Percentiles rank a stretch among this genome's conserved stretches.
Evolutionary conservation across 2,329 filamentous ascomycete genomes (phyloP).

Genomic region (Cladophialophora exuberans): DNA sequence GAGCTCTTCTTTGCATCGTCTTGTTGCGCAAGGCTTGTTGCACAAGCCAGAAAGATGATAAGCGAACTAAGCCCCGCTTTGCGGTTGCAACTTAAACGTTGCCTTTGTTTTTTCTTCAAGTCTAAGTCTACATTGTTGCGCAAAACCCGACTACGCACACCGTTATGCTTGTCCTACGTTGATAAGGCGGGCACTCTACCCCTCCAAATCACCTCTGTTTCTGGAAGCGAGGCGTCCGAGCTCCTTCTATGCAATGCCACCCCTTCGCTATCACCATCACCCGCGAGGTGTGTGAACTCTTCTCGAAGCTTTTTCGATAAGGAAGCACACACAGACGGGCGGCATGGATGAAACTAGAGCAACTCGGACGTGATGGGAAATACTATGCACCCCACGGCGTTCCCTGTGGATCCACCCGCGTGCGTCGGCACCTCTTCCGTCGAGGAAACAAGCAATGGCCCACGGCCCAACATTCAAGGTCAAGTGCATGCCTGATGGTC

Average conservation of each 20-base stretch:
- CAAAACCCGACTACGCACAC: no score
- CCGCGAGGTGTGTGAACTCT: not conserved
- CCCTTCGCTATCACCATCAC: not conserved
- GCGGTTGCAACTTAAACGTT: not conserved
- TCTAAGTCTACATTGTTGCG: not conserved
- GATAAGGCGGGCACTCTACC: no score
- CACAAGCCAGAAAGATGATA: slow-evolving; percentile 1
- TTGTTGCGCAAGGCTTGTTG: slow-evolving; percentile 4
- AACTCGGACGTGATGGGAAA: no score
- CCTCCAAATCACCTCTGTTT: no score
- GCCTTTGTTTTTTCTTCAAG: not conserved
- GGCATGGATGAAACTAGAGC: not conserved
- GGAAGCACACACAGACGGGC: not conserved
- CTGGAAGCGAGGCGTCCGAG: not conserved
- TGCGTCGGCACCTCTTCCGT: not conserved
- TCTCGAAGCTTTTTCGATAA: not conserved
- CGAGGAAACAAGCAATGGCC: not conserved
- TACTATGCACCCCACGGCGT: not conserved
- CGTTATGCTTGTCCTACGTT: no score
- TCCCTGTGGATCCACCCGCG: not conserved
- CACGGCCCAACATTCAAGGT: not conserved
- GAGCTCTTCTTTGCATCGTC: not conserved
- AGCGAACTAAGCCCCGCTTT: not conserved
- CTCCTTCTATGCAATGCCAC: not conserved
- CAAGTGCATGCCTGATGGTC: not conserved